Evolutionary conservation across 495 filamentous ascomycete species (phyloP), one percentile per base, ranked within the genome.

Genomic region (Haplographium delicatum): DNA sequence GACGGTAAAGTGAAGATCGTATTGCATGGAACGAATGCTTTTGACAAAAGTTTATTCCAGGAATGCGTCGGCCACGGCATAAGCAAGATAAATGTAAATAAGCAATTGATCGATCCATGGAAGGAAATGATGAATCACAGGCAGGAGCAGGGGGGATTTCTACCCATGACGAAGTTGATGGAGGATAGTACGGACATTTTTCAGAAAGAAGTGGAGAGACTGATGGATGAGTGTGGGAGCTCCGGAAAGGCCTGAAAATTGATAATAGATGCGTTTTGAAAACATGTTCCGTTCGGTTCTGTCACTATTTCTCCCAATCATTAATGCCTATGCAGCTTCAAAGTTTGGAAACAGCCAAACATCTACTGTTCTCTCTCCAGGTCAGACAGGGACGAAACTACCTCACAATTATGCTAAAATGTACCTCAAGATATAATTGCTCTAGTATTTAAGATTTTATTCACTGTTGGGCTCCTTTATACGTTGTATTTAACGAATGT

Each of bases 211-310:
- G 44, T 58, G 22, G 44, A 53, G 55, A 58, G 55, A 19, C 40
- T 58, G 45, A 53, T 58, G 55, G 55, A 58, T 58, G 55, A 57
- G 49, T 57, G 54, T 57, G 54, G 54, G 20, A 57, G 54, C 26
- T 48, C 54, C 7, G 54, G 54, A n/a, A 51, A 57, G 30, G 49
- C 54, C 15, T 48, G 44, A 52, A 16, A 2, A 1, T 18, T 4
- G n/a, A n/a, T n/a, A n/a, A n/a, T n/a, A n/a, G n/a, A n/a, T n/a
- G n/a, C n/a, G n/a, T n/a, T n/a, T n/a, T n/a, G n/a, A n/a, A n/a
- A n/a, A n/a, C n/a, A n/a, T n/a, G n/a, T n/a, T n/a, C n/a, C n/a
- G n/a, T n/a, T n/a, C n/a, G n/a, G n/a, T n/a, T n/a, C n/a, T n/a
- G n/a, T n/a, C n/a, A n/a, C n/a, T n/a, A n/a, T n/a, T n/a, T n/a